These are phyloP conservation scores for Phyllachora maydis DNA, from an alignment of 2,329 filamentous ascomycete species.

Conservation along the genomic window DNA sequence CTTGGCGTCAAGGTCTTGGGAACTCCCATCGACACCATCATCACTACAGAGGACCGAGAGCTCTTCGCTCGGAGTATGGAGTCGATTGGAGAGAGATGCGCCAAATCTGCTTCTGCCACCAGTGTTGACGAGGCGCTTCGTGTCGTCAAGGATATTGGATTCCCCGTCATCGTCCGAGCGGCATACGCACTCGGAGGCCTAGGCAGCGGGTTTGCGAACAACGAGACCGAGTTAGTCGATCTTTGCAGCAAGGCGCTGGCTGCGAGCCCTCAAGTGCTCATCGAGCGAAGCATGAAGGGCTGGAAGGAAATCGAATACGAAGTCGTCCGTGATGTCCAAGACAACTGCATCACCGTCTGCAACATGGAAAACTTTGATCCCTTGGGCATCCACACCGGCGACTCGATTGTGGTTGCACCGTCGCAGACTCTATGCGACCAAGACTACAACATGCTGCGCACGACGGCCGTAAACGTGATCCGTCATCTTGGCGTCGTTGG, in stretches of 20 bases:
- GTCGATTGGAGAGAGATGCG: conserved; percentile 92
- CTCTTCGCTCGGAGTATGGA: conserved; percentile 97
- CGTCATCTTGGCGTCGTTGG: conserved; percentile 92
- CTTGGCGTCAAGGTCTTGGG: conserved; percentile 89
- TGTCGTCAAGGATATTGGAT: conserved; percentile 83
- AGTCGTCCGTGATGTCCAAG: conserved; percentile 81
- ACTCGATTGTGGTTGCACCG: conserved; percentile 93
- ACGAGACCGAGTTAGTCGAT: conserved; percentile 62
- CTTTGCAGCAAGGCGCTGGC: conserved; percentile 92
- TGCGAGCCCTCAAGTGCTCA: conserved; percentile 84
- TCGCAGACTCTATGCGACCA: conserved; percentile 94
- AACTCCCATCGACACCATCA: conserved; percentile 93
- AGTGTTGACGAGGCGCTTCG: conserved; percentile 71
- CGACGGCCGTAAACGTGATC: conserved; percentile 92
- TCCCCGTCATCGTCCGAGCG: conserved; percentile 90
- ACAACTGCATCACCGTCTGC: conserved; percentile 98
- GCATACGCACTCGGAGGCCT: conserved; percentile 91
- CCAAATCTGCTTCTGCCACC: conserved; percentile 86
- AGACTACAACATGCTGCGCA: conserved; percentile 98
- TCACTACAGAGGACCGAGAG: conserved; percentile 95
- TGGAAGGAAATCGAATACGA: conserved; percentile 99
- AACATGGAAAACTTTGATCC: conserved; percentile 99
- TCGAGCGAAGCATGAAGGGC: conserved; percentile 97
- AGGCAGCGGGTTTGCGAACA: conserved; percentile 85
- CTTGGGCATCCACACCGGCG: conserved; percentile 91